Conservation (phyloP, 306 rosid species). For the Quercus dentata region DNA sequence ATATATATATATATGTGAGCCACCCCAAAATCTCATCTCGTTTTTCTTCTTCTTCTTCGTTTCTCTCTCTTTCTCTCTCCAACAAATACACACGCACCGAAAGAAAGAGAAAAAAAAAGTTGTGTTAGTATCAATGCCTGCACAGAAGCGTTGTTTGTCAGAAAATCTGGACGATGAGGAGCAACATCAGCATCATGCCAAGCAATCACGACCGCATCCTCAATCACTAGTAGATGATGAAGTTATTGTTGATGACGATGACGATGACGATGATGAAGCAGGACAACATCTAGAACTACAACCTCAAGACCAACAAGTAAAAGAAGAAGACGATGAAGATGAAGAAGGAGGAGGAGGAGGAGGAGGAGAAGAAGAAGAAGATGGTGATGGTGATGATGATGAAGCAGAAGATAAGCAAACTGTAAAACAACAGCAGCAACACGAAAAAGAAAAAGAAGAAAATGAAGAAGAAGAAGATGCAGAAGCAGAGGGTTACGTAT, state of each 20-base stretch:
- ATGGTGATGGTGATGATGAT: background rate
- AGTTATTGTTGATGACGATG: background rate
- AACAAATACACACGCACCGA: slow-evolving; percentile 4
- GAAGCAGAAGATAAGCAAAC: slow-evolving; percentile 15
- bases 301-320: slow-evolving; percentile 15
- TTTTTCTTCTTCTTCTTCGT: slow-evolving; percentile 9
- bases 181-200: slow-evolving; percentile 41
- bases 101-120: background rate
- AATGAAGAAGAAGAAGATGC: slow-evolving; percentile 30
- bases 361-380: slow-evolving; percentile 9
- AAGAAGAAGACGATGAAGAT: background rate
- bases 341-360: background rate
- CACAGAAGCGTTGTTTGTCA: slow-evolving; percentile 75
- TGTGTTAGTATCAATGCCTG: slow-evolving; percentile 67
- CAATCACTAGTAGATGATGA: slow-evolving; percentile 25
- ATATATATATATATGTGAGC: background rate
- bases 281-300: slow-evolving; percentile 8
- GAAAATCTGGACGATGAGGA: slow-evolving; percentile 49
- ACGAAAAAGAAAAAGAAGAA: background rate
- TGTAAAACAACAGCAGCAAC: background rate
- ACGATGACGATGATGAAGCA: slow-evolving; percentile 14
- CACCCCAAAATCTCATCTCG: slow-evolving; percentile 32
- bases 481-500: slow-evolving; percentile 53
- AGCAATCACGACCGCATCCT: slow-evolving; percentile 41
- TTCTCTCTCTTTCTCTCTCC: background rate